A percentile compares a stretch with the other conserved stretches of the same genome.
These are phyloP conservation scores for Metschnikowia peoriensis DNA, from an alignment of 805 yeast species.

Conservation along the genomic window DNA sequence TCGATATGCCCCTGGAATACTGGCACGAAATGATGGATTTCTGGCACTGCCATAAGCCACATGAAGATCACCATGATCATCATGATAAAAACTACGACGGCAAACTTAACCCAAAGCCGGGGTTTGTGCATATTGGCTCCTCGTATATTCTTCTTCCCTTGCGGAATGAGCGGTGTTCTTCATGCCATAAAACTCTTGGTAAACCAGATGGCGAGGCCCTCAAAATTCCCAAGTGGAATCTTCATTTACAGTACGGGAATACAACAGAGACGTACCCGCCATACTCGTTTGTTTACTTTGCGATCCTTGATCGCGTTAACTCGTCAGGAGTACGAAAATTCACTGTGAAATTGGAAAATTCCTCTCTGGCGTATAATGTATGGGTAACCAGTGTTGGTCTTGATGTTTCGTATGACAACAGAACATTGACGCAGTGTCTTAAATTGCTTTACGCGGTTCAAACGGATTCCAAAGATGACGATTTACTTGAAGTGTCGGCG, in stretches of 20 bases:
- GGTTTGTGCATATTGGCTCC: slow-evolving; percentile 52
- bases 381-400: slow-evolving; percentile 41
- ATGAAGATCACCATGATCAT: slow-evolving; percentile 18
- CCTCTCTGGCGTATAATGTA: slow-evolving; percentile 19
- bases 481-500: slow-evolving; percentile 11
- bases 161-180: slow-evolving; percentile 28
- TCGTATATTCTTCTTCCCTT: slow-evolving; percentile 49
- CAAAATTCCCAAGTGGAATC: slow-evolving; percentile 56
- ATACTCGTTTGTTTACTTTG: slow-evolving; percentile 20
- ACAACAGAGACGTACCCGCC: slow-evolving; percentile 20
- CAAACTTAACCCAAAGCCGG: slow-evolving; percentile 41
- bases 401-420: slow-evolving; percentile 23
- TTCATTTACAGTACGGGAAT: slow-evolving; percentile 27
- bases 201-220: slow-evolving; percentile 22
- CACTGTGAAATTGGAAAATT: slow-evolving; percentile 14
- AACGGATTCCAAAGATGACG: slow-evolving; percentile 12
- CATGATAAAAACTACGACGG: slow-evolving; percentile 29
- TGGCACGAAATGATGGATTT: slow-evolving; percentile 97
- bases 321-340: slow-evolving; percentile 38
- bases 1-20: slow-evolving; percentile 82
- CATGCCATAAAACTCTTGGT: slow-evolving; percentile 44
- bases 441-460: slow-evolving; percentile 27
- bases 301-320: slow-evolving; percentile 37
- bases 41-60: slow-evolving; percentile 95
- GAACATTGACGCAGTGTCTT: slow-evolving; percentile 21